Evolutionary conservation across 2,329 filamentous ascomycete genomes (phyloP), one percentile per base, ranked within the genome.

Genomic region (Penicillium sp.): DNA sequence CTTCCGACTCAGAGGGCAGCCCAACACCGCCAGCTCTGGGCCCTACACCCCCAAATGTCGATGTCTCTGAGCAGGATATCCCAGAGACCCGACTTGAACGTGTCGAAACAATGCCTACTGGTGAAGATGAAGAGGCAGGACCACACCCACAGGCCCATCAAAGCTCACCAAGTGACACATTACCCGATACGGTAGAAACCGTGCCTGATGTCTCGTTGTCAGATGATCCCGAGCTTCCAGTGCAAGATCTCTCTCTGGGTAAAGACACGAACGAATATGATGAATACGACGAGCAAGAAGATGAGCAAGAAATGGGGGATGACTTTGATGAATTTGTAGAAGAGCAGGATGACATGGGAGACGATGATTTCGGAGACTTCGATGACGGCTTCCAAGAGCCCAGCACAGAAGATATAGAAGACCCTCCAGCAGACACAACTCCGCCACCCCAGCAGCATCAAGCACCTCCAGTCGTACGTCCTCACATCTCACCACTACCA

Each of bases 341-440:
- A 63, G 80, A 79, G 44, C 78, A 78, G 55, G 77, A 79, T 54
- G 71, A 75, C 55, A 77, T 75, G 56, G 77, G 73, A 52, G 78
- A 79, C 62, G 79, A 80, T 63, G 80, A 83, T 66, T 83, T 85
- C 72, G 81, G 82, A 58, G 87, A 89, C 66, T 90, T 90, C 74
- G 85, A 86, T 67, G 75, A 80, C 59, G 86, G 80, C 36, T 90
- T 90, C 68, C 82, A 90, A 68, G 73, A 75, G 54, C 73, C 72
- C 39, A 64, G 54, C 53, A 61, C 63, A 48, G 68, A 69, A 44
- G 57, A 65, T 54, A 58, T 57, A 58, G 69, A 68, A 48, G 55
- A 56, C 50, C 59, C 60, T 40, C 42, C 60, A 43, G 51, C 57
- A 55, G 60, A 63, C 16, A 49, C 45, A 32, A 56, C 5, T 41